These are phyloP conservation scores for Leccinum subrobustum DNA, from an alignment of 1,284 basidiomycete species.

Conservation along the genomic window DNA sequence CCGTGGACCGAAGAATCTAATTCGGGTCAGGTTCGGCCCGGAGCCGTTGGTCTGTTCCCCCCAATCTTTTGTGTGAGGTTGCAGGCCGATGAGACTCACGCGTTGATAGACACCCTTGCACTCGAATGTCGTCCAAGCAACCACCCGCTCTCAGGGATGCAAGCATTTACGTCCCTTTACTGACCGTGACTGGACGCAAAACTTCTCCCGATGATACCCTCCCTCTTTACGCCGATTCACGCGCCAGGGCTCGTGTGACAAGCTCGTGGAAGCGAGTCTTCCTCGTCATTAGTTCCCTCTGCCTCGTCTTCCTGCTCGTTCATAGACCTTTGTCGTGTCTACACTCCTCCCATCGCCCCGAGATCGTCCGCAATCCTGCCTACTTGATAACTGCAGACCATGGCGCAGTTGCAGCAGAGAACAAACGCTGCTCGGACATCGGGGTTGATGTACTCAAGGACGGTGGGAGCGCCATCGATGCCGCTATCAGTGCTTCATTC, in stretches of 20 bases:
- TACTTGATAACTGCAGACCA: slow-evolving; percentile 70
- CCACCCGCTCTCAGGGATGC: neutral
- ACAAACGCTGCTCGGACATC: slow-evolving; percentile 79
- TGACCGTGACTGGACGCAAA: neutral
- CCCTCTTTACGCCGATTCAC: slow-evolving; percentile 22
- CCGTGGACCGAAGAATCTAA: too few relatives aligned
- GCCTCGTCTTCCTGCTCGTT: slow-evolving; percentile 18
- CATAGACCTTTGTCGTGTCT: neutral
- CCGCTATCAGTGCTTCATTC: slow-evolving; percentile 77
- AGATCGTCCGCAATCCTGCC: slow-evolving; percentile 56
- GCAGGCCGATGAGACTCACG: neutral
- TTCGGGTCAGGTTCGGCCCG: too few relatives aligned
- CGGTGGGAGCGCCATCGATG: slow-evolving; percentile 91
- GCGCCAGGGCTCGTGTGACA: neutral
- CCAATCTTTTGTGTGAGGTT: too few relatives aligned
- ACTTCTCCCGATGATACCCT: slow-evolving; percentile 15
- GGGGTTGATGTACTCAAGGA: slow-evolving; percentile 76
- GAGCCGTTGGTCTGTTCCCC: too few relatives aligned
- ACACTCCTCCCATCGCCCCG: slow-evolving; percentile 4
- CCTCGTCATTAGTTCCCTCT: slow-evolving; percentile 15
- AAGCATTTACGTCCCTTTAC: neutral
- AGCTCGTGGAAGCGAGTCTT: slow-evolving; percentile 14
- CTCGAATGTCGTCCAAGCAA: slow-evolving; percentile 9
- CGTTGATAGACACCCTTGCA: neutral
- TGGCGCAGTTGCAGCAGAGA: slow-evolving; percentile 88